Base-by-base conservation (phyloP, 768 basidiomycete genomes). In the Tulasnella sp. region DNA sequence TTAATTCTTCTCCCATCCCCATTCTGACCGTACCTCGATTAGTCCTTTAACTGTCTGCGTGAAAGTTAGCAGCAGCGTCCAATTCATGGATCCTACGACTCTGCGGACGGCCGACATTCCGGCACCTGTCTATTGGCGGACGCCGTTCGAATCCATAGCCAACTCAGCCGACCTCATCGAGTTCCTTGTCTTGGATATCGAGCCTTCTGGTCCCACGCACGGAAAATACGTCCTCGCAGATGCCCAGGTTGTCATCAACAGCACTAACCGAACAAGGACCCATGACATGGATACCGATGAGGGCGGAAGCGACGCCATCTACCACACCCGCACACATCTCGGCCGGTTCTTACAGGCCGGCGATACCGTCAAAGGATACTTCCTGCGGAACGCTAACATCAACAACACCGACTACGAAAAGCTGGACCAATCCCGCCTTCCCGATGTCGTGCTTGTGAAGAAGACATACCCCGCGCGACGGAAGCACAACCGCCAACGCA, bases 311-410 rank as follows among this genome's bases (percentile, higher is more conserved):
- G 93, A 91, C 81, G 92, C 92, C 81, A 98, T 97, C 79, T 95
- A 90, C 86, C 96, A 98, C 85, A 98, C 97, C 18, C 92, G 97
- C 46, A 99, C 98, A 23, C 98, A 99, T 82, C 91, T 99, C 61
- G 98, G 98, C 74, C 93, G 90, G 20, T 91, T 93, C 81, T 88
- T 99, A 26, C 97, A 99, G 82, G 96, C 98, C 0, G 98, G 98
- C 35, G 98, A 99, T 83, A 91, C 95, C 0, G 96, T 89, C 40
- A 85, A 98, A 75, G 98, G 98, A 0, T 99, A 94, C 86, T 90
- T 93, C 84, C 88, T 99, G 79, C 91, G 91, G 11, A 91, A 93
- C 79, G 86, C 92, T 79, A 99, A 99, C 86, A 98, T 92, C 88
- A 99, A 99, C 87, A 94, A 92, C 78, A 91, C 93, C 78, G 91